A percentile compares a stretch with the other conserved stretches of the same genome.
These are phyloP conservation scores for Stachybotrys elegans DNA, from an alignment of 2,329 filamentous ascomycete species.

Conservation along the genomic window DNA sequence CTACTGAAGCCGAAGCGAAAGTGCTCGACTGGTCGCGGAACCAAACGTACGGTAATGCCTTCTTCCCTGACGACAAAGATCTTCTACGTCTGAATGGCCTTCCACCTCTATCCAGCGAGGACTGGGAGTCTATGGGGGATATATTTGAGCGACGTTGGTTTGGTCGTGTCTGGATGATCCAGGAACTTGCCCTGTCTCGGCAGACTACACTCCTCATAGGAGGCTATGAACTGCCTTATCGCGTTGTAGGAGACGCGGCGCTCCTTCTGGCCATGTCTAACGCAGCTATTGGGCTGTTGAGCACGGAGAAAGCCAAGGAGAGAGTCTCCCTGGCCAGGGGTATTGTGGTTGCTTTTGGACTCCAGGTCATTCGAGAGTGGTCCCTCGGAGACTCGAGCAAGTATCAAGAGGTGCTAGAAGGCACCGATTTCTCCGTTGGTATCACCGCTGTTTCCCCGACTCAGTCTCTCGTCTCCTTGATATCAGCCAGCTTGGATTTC, in stretches of 20 bases:
- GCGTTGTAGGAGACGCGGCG: constrained; percentile 11
- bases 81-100: constrained; percentile 11
- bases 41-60: constrained; percentile 11
- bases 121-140: constrained; percentile 11
- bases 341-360: constrained; percentile 10
- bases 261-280: constrained; percentile 10
- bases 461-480: constrained; percentile 8
- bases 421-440: constrained; percentile 10
- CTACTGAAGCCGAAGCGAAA: constrained; percentile 9
- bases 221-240: constrained; percentile 10
- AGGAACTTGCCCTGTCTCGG: constrained; percentile 18
- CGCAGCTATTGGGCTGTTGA: constrained; percentile 10
- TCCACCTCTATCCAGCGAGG: constrained; percentile 9
- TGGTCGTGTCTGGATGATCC: constrained; percentile 21
- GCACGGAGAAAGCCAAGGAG: constrained; percentile 1
- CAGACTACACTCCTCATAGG: constrained; percentile 16
- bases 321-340: constrained; percentile 8
- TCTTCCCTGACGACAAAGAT: constrained; percentile 12
- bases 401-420: constrained; percentile 6
- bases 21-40: constrained; percentile 10
- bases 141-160: constrained; percentile 19
- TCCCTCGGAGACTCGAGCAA: constrained; percentile 10
- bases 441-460: constrained; percentile 8
- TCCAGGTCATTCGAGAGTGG: constrained; percentile 14
- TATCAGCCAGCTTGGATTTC: constrained; percentile 14